Base-by-base conservation (phyloP, 371 early-diverging fungal species). In the Mortierella sp. region DNA sequence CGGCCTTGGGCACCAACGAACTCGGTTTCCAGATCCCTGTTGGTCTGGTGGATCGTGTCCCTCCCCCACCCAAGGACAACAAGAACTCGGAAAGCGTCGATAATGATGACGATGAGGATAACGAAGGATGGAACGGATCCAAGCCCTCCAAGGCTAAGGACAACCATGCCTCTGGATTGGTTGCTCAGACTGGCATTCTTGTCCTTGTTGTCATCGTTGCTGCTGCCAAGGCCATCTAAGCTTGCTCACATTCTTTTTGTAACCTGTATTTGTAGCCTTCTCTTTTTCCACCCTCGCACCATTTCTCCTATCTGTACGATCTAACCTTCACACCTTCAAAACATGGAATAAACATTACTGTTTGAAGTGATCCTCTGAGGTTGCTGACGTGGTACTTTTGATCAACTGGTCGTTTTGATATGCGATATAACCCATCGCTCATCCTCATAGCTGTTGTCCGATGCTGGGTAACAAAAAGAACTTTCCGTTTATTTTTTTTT, bases 1-100 rank as follows among this genome's bases (percentile, higher is more conserved):
- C 74, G 1, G 19, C 43, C 6, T 34, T 67, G 67, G 74, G 67
- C 39, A 68, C 74, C 24, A 55, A 43, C 24, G 48, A 73, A 39
- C 53, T 73, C 22, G 58, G 45, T 19, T 73, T 73, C 22, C 67
- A 67, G 34, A 58, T 73, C 63, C 66, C 52, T 24, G 48, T 52
- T 14, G 61, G 67, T 37, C 44, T 68, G 16, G 67, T 24, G 0
- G 68, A 73, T 24, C 74, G 74, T 13, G 64, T 68, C 39, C n/a
- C 67, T 19, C 68, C 63, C 7, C 74, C 68, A 37, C 74, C 68
- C 74, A 73, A 73, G 66, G 43, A 41, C 31, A 50, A 55, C n/a
- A 52, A 73, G 31, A 47, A 24, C 14, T 47, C 47, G 40, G 61
- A 26, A 16, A 40, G 39, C 52, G 39, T 37, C 24, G 68, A 48